phyloP scores from a whole-genome alignment of 2,329 filamentous ascomycete genomes.

The Pseudogymnoascus sp. region DNA sequence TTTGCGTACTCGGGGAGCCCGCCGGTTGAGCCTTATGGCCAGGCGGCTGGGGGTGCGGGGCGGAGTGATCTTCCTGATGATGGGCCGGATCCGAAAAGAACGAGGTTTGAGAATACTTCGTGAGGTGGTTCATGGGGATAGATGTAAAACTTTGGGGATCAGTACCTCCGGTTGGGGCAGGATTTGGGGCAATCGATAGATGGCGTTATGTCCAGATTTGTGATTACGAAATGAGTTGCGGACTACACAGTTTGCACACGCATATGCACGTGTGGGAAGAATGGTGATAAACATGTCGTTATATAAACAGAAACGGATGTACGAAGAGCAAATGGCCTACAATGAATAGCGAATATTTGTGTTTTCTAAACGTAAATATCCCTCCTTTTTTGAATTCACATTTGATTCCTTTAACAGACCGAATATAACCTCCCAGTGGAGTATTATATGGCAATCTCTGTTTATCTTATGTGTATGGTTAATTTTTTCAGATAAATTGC shows the following conservation, averaged over 20 bases:
- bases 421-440: too few species aligned
- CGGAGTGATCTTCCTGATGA: background rate
- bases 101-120: background rate
- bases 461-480: too few species aligned
- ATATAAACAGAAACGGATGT: too few species aligned
- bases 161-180: background rate
- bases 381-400: too few species aligned
- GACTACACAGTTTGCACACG: background rate
- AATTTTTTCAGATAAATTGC: too few species aligned
- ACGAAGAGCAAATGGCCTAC: too few species aligned
- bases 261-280: background rate
- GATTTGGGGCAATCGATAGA: background rate
- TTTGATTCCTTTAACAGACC: too few species aligned
- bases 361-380: too few species aligned
- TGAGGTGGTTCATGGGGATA: background rate
- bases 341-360: too few species aligned
- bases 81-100: background rate
- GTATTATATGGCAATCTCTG: too few species aligned
- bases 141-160: background rate
- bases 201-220: background rate
- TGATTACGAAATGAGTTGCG: background rate
- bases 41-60: background rate
- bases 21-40: background rate
- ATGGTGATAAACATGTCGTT: too few species aligned
- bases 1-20: constrained; percentile 6